Evolutionary conservation across 768 basidiomycete species (phyloP), one percentile per base, ranked within the genome.

Genomic region (Dioszegia crocea): DNA sequence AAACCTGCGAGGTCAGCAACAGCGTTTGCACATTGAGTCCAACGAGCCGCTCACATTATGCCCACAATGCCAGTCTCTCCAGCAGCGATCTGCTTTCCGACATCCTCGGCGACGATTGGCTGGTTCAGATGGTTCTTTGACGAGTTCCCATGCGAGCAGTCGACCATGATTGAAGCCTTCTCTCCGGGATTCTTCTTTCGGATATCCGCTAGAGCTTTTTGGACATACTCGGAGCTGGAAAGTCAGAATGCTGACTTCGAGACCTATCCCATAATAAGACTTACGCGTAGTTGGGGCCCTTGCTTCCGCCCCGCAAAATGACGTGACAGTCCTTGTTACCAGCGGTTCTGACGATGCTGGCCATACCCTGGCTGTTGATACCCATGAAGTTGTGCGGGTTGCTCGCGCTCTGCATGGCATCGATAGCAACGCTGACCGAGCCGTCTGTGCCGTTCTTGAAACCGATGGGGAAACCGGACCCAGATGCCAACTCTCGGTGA

Each of bases 391-490:
- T 88, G 77, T 98, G 94, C 3, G 92, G 89, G 74, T 91, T 88
- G 2, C 86, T 88, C 12, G 90, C 84, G 0, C 90, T 86, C 61
- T 86, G 84, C 93, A 98, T 97, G 16, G 94, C 96, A 77, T 99
- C 96, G 56, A 98, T 88, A 2, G 94, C 94, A 33, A 98, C 90
- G 0, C 83, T 79, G 48, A 97, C 86, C 61, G 76, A 73, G 55
- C 96, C 96, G 76, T 98, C 94, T 2, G 96, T 99, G 54, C 96
- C 94, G 76, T 99, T 99, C 79, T 99, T 99, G 86, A 99, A 99
- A 9, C 79, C 81, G 64, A 97, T 91, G 21, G 96, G 93, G 86
- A 96, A 98, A 51, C 93, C 96, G 24, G 89, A 87, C 71, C 93
- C 94, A 3, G 88, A 91, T 4, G 91, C 92, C 44, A 97, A 86